phyloP scores from a whole-genome alignment of 2,329 filamentous ascomycete genomes.

The Pezizomycotina sp. region DNA sequence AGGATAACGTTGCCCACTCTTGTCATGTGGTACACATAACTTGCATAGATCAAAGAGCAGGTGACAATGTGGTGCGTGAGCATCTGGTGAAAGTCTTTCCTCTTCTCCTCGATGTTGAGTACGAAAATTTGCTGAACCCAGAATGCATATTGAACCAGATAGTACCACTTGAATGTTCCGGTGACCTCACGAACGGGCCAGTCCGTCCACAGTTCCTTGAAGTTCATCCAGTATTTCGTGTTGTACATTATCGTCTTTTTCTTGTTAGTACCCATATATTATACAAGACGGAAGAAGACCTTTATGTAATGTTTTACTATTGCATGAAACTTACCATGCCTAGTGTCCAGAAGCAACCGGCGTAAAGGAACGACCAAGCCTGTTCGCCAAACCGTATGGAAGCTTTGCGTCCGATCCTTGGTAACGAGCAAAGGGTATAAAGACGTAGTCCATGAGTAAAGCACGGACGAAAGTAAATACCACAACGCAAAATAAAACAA shows the following conservation, averaged over 20 bases:
- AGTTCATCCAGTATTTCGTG: conserved; percentile 62
- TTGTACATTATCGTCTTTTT: conserved; percentile 59
- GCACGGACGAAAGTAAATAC: conserved; percentile 77
- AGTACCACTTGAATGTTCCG: conserved; percentile 69
- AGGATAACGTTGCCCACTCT: conserved; percentile 79
- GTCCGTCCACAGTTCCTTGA: conserved; percentile 62
- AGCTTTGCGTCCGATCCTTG: conserved; percentile 60
- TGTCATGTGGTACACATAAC: conserved; percentile 74
- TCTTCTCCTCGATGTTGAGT: conserved; percentile 81
- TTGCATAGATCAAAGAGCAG: conserved; percentile 58
- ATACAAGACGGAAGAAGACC: not conserved
- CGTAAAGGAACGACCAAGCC: conserved; percentile 78
- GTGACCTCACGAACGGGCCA: conserved; percentile 67
- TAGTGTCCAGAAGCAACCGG: conserved; percentile 60
- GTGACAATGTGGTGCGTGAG: conserved; percentile 88
- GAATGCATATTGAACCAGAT: conserved; percentile 77
- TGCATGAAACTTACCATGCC: conserved; percentile 50
- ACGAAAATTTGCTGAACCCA: conserved; percentile 90
- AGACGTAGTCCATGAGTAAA: conserved; percentile 68
- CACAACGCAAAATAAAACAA: conserved; percentile 62
- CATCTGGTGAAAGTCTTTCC: conserved; percentile 96
- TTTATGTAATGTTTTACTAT: not conserved
- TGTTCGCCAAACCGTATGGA: conserved; percentile 81
- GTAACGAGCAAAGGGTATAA: conserved; percentile 57
- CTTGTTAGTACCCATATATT: not conserved